These are phyloP conservation scores for Cytidiella melzeri DNA, from an alignment of 768 basidiomycete genomes.

Conservation along the genomic window DNA sequence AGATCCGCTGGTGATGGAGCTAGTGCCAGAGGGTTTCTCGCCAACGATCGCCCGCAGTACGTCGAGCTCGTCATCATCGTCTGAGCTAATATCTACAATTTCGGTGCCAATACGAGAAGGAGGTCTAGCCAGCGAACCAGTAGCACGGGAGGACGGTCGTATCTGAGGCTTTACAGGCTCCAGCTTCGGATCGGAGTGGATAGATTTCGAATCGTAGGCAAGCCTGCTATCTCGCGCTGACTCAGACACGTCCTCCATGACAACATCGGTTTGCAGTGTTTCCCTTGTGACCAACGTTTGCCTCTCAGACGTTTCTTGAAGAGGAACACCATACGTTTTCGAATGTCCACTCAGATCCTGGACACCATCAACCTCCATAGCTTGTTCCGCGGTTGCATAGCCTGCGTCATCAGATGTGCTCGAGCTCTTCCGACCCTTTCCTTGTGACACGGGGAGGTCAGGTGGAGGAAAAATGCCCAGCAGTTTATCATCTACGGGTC, in stretches of 20 bases:
- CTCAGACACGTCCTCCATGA: not conserved
- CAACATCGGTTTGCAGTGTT: not conserved
- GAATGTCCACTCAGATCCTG: not conserved
- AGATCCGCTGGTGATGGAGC: not conserved
- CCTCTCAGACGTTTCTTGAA: not conserved
- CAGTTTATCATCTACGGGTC: not conserved
- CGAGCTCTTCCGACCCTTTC: constrained; percentile 12
- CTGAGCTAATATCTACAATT: constrained; percentile 9
- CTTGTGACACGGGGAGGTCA: not conserved
- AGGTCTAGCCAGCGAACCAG: not conserved
- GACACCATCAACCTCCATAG: constrained; percentile 10
- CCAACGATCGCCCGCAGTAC: not conserved
- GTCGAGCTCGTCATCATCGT: constrained; percentile 6
- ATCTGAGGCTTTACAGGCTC: not conserved
- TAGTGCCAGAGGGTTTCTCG: not conserved
- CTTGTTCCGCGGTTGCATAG: constrained; percentile 22
- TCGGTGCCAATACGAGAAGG: constrained; percentile 3
- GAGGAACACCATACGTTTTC: not conserved
- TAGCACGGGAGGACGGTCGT: constrained; percentile 1
- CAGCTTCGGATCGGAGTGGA: not conserved
- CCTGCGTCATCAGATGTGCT: constrained; percentile 22
- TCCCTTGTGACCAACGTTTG: not conserved
- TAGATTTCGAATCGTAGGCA: not conserved
- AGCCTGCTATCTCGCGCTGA: not conserved
- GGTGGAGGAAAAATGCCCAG: not conserved